Percentiles rank a stretch among this genome's conserved stretches.
phyloP scores from a whole-genome alignment of 352 stramenopile species.

The Phytophthora sansomeana region DNA sequence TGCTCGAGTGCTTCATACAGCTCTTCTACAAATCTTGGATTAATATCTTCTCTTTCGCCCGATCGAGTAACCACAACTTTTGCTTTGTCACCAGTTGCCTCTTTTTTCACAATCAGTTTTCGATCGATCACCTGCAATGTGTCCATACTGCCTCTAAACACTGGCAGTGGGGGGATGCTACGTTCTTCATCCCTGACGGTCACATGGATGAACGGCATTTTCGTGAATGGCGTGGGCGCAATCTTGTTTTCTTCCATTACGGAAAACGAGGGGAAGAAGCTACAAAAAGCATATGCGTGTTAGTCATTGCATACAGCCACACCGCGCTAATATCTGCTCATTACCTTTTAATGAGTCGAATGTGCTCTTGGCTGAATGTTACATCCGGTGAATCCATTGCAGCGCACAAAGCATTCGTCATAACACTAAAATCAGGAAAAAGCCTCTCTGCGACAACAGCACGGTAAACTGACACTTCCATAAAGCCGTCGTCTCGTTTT shows the following conservation, averaged over 20 bases:
- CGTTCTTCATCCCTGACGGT: slow-evolving; percentile 9
- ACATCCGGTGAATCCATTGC: slow-evolving; percentile 27
- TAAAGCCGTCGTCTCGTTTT: slow-evolving; percentile 26
- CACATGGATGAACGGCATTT: slow-evolving; percentile 38
- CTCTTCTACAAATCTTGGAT: slow-evolving; percentile 39
- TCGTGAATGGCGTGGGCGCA: slow-evolving; percentile 20
- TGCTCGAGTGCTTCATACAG: slow-evolving; percentile 39
- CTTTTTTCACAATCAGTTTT: slow-evolving; percentile 49
- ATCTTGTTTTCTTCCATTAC: not conserved
- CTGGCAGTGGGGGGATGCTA: slow-evolving; percentile 12
- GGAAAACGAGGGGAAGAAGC: slow-evolving; percentile 38
- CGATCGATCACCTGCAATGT: slow-evolving; percentile 48
- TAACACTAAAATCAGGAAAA: slow-evolving; percentile 37
- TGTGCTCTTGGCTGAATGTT: slow-evolving; percentile 36
- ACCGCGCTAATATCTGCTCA: not conserved
- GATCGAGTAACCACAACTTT: slow-evolving; percentile 33
- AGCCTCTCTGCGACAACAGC: slow-evolving; percentile 52
- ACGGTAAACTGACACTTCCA: slow-evolving; percentile 58
- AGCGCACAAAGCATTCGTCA: slow-evolving; percentile 36
- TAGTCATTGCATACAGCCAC: slow-evolving; percentile 15
- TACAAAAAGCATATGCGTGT: slow-evolving; percentile 14
- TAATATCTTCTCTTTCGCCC: slow-evolving; percentile 15
- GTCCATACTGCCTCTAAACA: slow-evolving; percentile 34
- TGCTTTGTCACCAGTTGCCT: slow-evolving; percentile 26
- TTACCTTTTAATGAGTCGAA: slow-evolving; percentile 64